phyloP scores from a whole-genome alignment of 305 asterid species.

The Salvia sclarea region DNA sequence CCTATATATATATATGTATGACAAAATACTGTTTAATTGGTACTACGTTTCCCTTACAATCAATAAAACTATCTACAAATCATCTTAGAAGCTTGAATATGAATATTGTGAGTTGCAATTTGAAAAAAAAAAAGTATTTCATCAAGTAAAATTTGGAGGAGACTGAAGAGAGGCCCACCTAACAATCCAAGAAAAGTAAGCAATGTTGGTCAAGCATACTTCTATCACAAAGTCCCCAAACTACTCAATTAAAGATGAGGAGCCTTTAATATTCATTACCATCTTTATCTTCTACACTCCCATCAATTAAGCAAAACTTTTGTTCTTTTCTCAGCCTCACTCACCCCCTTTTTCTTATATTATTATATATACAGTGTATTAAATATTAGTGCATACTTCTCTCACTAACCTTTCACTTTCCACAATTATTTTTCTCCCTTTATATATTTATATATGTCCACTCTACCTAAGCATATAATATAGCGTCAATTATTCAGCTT shows the following conservation, averaged over 20 bases:
- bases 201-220: not conserved
- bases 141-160: too few species aligned
- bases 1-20: too few species aligned
- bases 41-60: too few species aligned
- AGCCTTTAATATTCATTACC: not conserved
- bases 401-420: slow-evolving; percentile 23
- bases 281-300: not conserved
- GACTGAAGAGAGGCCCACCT: slow-evolving; percentile 11
- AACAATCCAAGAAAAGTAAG: not conserved
- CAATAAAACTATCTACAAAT: too few species aligned
- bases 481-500: not conserved
- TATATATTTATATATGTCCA: slow-evolving; percentile 23
- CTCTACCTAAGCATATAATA: slow-evolving; percentile 6
- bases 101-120: too few species aligned
- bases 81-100: too few species aligned
- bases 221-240: not conserved
- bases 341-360: not conserved
- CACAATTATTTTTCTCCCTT: not conserved
- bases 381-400: not conserved
- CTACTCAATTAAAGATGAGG: slow-evolving; percentile 14
- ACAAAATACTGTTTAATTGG: too few species aligned
- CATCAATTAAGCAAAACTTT: slow-evolving; percentile 12
- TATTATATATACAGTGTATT: not conserved
- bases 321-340: slow-evolving; percentile 20
- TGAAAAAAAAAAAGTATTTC: too few species aligned